phyloP scores from a whole-genome alignment of 2,329 filamentous ascomycete species.

The Cladorrhinum sp. region DNA sequence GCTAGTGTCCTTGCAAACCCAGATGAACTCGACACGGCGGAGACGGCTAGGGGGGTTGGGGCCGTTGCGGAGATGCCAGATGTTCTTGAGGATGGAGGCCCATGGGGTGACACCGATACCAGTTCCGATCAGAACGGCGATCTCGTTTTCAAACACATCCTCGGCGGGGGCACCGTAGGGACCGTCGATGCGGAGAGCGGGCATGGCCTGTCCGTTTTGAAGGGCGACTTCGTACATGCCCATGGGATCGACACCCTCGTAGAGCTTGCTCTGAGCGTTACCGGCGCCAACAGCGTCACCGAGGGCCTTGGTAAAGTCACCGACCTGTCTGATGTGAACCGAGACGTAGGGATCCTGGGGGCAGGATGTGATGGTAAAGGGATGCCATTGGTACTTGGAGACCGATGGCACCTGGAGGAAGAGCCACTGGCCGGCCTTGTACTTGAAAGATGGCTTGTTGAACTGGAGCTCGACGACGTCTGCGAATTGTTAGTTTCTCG shows the following conservation, averaged over 20 bases:
- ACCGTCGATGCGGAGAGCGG: constrained; percentile 82
- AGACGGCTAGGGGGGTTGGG: constrained; percentile 88
- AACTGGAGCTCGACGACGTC: constrained; percentile 98
- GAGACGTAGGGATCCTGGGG: constrained; percentile 94
- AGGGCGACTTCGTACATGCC: constrained; percentile 98
- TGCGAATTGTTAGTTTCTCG: constrained; percentile 39
- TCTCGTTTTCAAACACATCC: constrained; percentile 93
- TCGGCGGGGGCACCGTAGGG: constrained; percentile 96
- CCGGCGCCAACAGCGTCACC: constrained; percentile 94
- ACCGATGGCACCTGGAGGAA: constrained; percentile 92
- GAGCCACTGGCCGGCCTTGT: constrained; percentile 98
- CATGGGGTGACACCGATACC: constrained; percentile 86
- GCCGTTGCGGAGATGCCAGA: constrained; percentile 90
- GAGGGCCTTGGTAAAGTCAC: constrained; percentile 92
- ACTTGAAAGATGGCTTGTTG: constrained; percentile 91
- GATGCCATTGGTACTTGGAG: constrained; percentile 92
- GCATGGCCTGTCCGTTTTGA: constrained; percentile 91
- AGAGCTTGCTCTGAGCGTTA: constrained; percentile 79
- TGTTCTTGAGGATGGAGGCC: constrained; percentile 90
- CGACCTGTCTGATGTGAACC: constrained; percentile 91
- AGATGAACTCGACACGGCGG: constrained; percentile 96
- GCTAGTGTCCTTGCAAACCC: constrained; percentile 92
- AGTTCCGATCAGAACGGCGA: constrained; percentile 79
- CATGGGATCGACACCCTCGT: constrained; percentile 85
- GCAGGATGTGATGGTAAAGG: constrained; percentile 98